Evolutionary conservation across 768 basidiomycete genomes (phyloP).

Genomic region (Polyporus arcularius): DNA sequence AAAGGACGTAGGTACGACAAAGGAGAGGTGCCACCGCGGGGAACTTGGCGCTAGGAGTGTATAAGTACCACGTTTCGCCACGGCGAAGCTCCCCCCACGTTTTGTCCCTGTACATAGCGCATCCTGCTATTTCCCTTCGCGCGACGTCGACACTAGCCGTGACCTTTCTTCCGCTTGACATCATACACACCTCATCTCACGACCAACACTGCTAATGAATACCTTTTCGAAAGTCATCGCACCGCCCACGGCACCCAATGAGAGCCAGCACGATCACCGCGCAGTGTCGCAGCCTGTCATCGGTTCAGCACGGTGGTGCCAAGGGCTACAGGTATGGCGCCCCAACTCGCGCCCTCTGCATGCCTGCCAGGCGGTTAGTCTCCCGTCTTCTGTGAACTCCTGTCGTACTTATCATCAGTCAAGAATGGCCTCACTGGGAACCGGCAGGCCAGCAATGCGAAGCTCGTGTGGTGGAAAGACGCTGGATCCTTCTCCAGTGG

Average conservation of each 20-base stretch:
- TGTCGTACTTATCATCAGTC: no score
- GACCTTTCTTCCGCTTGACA: not conserved
- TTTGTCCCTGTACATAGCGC: conserved; percentile 11
- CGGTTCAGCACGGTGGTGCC: not conserved
- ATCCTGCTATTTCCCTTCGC: not conserved
- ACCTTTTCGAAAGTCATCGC: conserved; percentile 14
- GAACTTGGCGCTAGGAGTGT: not conserved
- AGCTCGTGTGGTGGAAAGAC: no score
- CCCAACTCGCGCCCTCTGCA: no score
- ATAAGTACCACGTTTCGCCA: not conserved
- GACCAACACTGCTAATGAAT: not conserved
- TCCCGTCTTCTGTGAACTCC: no score
- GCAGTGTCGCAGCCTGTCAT: not conserved
- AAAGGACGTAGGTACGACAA: conserved; percentile 2
- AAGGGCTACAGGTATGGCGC: not conserved
- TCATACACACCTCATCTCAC: not conserved
- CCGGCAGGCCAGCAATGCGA: no score
- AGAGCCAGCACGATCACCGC: not conserved
- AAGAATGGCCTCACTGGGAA: no score
- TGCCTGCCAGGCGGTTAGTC: no score
- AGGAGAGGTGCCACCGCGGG: not conserved
- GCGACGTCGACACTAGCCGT: not conserved
- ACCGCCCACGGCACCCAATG: not conserved
- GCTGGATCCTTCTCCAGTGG: no score
- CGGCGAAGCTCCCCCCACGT: not conserved